These are phyloP conservation scores for Raddia distichophylla DNA, from an alignment of 176 grass and related monocot species.

Conservation along the genomic window DNA sequence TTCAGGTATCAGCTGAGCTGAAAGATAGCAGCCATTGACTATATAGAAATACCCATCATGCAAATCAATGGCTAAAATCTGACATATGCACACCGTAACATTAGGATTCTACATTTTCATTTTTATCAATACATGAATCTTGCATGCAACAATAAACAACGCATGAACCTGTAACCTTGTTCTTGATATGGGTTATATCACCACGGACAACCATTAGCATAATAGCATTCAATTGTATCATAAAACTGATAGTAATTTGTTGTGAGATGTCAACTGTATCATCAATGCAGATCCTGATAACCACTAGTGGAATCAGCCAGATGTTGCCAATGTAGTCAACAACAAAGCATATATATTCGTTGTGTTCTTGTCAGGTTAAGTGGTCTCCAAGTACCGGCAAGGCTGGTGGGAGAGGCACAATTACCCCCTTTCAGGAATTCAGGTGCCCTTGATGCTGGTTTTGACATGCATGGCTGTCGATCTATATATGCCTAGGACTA, in stretches of 20 bases:
- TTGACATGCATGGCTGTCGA: constrained; percentile 86
- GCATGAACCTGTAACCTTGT: not conserved
- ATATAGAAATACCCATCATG: not conserved
- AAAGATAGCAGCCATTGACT: not conserved
- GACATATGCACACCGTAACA: not conserved
- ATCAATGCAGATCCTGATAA: not conserved
- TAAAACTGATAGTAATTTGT: not conserved
- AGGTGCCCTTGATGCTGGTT: constrained; percentile 80
- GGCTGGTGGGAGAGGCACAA: constrained; percentile 94
- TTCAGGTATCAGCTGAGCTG: not conserved
- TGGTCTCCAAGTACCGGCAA: constrained; percentile 74
- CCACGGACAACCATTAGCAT: not conserved
- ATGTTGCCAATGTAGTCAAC: constrained; percentile 92
- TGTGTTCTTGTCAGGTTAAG: constrained; percentile 84
- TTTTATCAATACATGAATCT: not conserved
- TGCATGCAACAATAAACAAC: not conserved
- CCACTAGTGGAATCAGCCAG: constrained; percentile 43
- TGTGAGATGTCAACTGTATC: not conserved
- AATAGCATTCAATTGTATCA: not conserved
- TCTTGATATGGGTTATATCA: not conserved
- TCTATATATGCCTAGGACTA: constrained; percentile 81
- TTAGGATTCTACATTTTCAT: not conserved
- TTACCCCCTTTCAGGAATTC: constrained; percentile 84
- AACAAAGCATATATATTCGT: constrained; percentile 77
- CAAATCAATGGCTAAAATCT: not conserved